Base-by-base conservation (phyloP, 2,329 filamentous ascomycete genomes). In the Trichophaea hybrida region DNA sequence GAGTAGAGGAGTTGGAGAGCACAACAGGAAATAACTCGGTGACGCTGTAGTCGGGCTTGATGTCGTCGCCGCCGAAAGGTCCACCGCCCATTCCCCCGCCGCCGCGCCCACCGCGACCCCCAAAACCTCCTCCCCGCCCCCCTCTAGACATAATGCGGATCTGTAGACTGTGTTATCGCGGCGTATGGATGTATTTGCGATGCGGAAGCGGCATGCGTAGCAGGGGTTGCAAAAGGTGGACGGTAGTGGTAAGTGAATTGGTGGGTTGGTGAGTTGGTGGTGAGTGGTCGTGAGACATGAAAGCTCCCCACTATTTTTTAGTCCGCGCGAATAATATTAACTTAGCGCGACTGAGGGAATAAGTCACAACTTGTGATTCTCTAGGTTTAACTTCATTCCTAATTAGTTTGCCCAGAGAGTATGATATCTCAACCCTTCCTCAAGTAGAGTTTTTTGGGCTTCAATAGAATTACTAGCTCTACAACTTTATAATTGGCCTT, bases 11-110 rank as follows among this genome's bases (percentile, higher is more conserved):
- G 38, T 17, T n/a, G 17, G 40, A 12, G 13, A n/a, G 49, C 57
- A 60, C 43, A 61, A 68, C 67, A 15, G 67, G 67, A 49, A 69
- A 69, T 32, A 68, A 63, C 44, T 69, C 67, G 24, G 66, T 68
- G 10, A 66, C 64, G 31, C 63, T 65, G 62, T 68, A 69, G 55
- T 69, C 67, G 5, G 67, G 66, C 56, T 65, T 67, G 46, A 68
- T 57, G 53, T 69, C 67, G 50, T 64, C 63, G 37, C 67, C 67
- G 49, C 59, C 43, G 56, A 64, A 62, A 35, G 64, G 43, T 6
- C 55, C 59, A 17, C 60, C 64, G 49, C 62, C 62, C 44, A 63
- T 63, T 33, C 61, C 62, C 5, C 60, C 60, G 1, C 64, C 57
- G 5, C 64, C 63, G 17, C 64, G 65, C 12, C 67, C 59, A 33